These are phyloP conservation scores for Colletotrichum aenigma DNA, from an alignment of 2,329 filamentous ascomycete genomes.

Conservation along the genomic window DNA sequence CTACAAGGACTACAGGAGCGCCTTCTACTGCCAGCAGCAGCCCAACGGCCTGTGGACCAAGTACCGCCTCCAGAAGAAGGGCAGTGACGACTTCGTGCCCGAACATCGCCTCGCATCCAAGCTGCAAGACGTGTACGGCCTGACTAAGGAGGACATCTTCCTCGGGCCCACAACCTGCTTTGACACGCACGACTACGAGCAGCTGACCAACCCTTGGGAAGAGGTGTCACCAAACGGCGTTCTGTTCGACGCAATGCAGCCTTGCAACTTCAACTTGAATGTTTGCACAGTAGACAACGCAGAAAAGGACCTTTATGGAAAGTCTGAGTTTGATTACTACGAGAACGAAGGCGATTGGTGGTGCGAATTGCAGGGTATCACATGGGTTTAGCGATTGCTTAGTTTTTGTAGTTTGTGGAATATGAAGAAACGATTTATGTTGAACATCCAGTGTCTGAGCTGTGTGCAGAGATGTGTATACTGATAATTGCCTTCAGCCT, in stretches of 20 bases:
- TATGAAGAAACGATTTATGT: neutral
- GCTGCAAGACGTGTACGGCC: neutral
- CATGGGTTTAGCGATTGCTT: neutral
- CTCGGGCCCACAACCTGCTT: neutral
- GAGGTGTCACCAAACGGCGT: neutral
- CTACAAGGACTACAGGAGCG: neutral
- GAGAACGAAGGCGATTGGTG: neutral
- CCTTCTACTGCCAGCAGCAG: neutral
- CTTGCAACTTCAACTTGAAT: neutral
- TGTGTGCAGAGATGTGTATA: neutral
- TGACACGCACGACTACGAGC: neutral
- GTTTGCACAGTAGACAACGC: neutral
- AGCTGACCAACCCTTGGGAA: neutral
- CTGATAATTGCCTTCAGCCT: fast-evolving
- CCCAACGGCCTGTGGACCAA: neutral
- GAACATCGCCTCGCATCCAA: neutral
- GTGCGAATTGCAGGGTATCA: neutral
- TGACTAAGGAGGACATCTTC: neutral
- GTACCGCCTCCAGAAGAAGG: neutral
- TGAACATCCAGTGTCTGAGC: neutral
- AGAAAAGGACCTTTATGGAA: neutral
- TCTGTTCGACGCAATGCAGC: neutral
- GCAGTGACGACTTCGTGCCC: neutral
- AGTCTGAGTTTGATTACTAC: neutral
- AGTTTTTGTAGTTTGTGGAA: neutral